A percentile compares a stretch with the other conserved stretches of the same genome.
These are phyloP conservation scores for Cystobasidium onofrii DNA, from an alignment of 768 basidiomycete species.

Conservation along the genomic window DNA sequence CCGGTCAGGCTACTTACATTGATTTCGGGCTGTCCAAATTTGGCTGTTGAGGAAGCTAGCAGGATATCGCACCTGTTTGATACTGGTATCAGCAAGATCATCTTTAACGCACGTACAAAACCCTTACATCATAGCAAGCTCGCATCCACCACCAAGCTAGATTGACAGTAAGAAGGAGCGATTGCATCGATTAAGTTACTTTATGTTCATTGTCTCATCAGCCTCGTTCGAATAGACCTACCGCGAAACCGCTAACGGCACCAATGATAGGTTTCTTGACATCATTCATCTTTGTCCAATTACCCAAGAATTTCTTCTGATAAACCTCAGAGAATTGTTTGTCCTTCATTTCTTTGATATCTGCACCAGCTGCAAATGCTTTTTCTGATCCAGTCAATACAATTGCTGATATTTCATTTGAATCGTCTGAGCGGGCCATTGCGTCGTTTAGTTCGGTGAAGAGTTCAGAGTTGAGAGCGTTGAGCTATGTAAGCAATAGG, in stretches of 20 bases:
- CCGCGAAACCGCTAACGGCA: constrained; percentile 89
- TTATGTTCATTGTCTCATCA: too few relatives aligned
- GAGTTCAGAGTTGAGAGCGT: constrained; percentile 73
- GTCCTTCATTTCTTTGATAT: constrained; percentile 99
- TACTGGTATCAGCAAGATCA: neutral
- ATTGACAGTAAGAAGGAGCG: neutral
- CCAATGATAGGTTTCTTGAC: constrained; percentile 91
- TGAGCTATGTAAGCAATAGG: constrained; percentile 51
- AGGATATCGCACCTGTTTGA: constrained; percentile 65
- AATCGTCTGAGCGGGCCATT: constrained; percentile 60
- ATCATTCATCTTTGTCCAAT: constrained; percentile 65
- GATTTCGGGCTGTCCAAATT: constrained; percentile 94
- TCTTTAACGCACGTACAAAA: neutral
- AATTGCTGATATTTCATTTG: constrained; percentile 67
- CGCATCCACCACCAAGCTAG: constrained; percentile 92
- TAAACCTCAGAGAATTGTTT: constrained; percentile 83
- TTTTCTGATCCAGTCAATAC: constrained; percentile 85
- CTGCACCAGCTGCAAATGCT: constrained; percentile 92
- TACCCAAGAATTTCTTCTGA: constrained; percentile 67
- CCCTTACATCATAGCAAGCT: constrained; percentile 81
- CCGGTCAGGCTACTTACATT: constrained; percentile 49
- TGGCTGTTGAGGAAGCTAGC: constrained; percentile 77
- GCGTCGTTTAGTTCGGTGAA: constrained; percentile 75
- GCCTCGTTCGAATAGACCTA: too few relatives aligned
- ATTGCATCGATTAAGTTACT: too few relatives aligned